phyloP scores from a whole-genome alignment of 176 grass and related monocot species.

The Oryza nivara region DNA sequence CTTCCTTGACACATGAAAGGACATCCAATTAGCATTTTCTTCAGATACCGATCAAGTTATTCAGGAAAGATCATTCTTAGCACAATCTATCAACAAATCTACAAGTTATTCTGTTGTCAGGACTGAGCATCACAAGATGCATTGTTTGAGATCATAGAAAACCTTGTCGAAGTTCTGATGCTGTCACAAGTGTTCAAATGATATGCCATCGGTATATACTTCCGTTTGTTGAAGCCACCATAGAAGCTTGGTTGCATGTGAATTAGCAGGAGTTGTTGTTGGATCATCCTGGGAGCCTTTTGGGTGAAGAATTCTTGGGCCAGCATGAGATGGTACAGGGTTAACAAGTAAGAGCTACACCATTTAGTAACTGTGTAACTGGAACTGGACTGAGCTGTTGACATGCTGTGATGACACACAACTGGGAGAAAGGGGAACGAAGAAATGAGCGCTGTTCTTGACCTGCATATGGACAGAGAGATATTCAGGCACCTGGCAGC shows the following conservation, averaged over 20 bases:
- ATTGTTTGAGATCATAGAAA: not conserved
- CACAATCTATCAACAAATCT: too few species aligned
- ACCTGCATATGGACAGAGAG: not conserved
- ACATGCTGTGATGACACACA: not conserved
- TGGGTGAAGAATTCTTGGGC: not conserved
- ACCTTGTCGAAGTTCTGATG: not conserved
- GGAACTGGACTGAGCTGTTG: not conserved
- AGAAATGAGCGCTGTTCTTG: not conserved
- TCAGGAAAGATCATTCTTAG: not conserved
- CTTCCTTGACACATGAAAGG: not conserved
- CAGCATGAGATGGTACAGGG: not conserved
- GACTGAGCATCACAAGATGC: not conserved
- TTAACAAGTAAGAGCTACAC: not conserved
- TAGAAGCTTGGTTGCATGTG: too few species aligned
- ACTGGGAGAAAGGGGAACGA: not conserved
- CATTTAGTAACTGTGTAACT: too few species aligned
- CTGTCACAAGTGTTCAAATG: not conserved
- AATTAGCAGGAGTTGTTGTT: not conserved
- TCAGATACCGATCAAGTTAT: not conserved
- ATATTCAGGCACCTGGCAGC: not conserved
- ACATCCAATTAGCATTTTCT: not conserved
- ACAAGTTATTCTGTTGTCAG: not conserved
- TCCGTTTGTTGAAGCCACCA: too few species aligned
- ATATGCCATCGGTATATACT: too few species aligned
- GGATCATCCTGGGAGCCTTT: not conserved